phyloP scores from a whole-genome alignment of 2,329 filamentous ascomycete genomes.

The Phaeosphaeriaceae sp. region DNA sequence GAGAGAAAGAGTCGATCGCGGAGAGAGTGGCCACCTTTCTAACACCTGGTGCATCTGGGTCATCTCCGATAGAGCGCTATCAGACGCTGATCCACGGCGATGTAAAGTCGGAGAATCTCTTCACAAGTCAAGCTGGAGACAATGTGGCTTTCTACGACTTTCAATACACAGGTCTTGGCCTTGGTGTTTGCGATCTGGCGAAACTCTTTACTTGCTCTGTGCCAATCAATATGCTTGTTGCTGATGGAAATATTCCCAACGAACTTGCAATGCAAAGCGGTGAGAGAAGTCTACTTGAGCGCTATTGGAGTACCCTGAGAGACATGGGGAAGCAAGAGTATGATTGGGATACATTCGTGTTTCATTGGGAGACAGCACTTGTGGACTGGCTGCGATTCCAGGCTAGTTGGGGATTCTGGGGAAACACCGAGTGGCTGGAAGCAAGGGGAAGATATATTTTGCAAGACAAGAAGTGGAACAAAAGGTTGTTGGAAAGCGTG shows the following conservation, averaged over 20 bases:
- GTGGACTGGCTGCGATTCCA: slow-evolving; percentile 68
- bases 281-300: slow-evolving; percentile 60
- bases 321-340: slow-evolving; percentile 52
- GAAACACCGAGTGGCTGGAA: slow-evolving; percentile 45
- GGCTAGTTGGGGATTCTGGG: slow-evolving; percentile 49
- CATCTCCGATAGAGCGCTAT: slow-evolving; percentile 48
- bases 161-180: slow-evolving; percentile 69
- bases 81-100: slow-evolving; percentile 72
- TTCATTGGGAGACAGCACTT: slow-evolving; percentile 71
- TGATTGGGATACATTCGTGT: slow-evolving; percentile 60
- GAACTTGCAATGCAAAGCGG: slow-evolving; percentile 58
- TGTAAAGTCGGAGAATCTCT: slow-evolving; percentile 73
- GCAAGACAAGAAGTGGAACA: slow-evolving; percentile 29
- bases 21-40: slow-evolving; percentile 63
- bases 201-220: slow-evolving; percentile 73
- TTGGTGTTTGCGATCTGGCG: slow-evolving; percentile 71
- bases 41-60: slow-evolving; percentile 44
- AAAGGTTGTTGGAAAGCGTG: slow-evolving; percentile 6
- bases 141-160: slow-evolving; percentile 72
- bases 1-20: slow-evolving; percentile 50
- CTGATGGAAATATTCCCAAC: slow-evolving; percentile 38
- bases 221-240: slow-evolving; percentile 60
- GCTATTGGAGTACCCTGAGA: slow-evolving; percentile 56
- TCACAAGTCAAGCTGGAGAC: slow-evolving; percentile 59
- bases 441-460: slow-evolving; percentile 39